Evolutionary conservation across 257 asterid genomes (phyloP).

Genomic region (Verbascum thapsus): DNA sequence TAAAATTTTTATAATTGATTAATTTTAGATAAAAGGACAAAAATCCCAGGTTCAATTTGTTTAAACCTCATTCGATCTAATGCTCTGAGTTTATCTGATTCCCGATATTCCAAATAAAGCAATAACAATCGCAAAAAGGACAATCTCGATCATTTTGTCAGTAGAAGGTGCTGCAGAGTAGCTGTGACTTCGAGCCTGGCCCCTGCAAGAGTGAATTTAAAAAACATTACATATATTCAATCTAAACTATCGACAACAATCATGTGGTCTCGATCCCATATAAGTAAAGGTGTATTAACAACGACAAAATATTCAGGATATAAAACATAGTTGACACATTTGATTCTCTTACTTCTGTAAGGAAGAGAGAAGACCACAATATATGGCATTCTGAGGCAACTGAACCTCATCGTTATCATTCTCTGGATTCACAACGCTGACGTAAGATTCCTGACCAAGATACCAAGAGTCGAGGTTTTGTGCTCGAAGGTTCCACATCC

Average conservation of each 20-base stretch:
- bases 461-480: constrained; percentile 96
- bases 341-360: constrained; percentile 64
- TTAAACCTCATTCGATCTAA: constrained; percentile 9
- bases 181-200: constrained; percentile 61
- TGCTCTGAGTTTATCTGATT: constrained; percentile 16
- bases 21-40: background rate
- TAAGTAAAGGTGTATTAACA: background rate
- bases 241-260: background rate
- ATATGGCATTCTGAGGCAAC: constrained; percentile 76
- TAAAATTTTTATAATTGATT: background rate
- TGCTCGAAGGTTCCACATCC: constrained; percentile 90
- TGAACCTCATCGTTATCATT: constrained; percentile 58
- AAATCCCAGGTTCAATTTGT: constrained; percentile 16
- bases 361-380: constrained; percentile 73
- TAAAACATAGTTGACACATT: background rate
- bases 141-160: constrained; percentile 21
- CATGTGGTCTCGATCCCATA: background rate
- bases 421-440: constrained; percentile 79
- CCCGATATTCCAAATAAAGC: constrained; percentile 32
- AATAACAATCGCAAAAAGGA: constrained; percentile 36
- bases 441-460: constrained; percentile 84
- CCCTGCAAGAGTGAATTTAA: constrained; percentile 46
- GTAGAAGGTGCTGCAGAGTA: constrained; percentile 63
- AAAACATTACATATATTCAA: background rate
- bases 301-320: background rate